A percentile compares a stretch with the other conserved stretches of the same genome.
Evolutionary conservation across 1,139 yeast species (phyloP).

Genomic region (Blastobotrys ciferrii): DNA sequence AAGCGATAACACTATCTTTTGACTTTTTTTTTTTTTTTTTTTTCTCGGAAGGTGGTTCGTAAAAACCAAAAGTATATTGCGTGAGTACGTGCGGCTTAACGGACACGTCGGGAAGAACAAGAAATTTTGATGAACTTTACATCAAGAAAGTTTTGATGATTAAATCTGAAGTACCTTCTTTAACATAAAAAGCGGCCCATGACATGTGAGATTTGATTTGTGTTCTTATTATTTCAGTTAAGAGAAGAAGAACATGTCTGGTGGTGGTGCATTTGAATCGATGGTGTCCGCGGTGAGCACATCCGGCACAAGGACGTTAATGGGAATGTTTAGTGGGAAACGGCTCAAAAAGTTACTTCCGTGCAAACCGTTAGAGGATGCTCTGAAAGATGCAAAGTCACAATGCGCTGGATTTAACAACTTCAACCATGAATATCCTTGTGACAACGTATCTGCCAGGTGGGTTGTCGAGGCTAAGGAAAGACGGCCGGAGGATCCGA

Average conservation of each 20-base stretch:
- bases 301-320: background rate
- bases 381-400: background rate
- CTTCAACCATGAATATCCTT: slow-evolving; percentile 3
- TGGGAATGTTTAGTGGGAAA: background rate
- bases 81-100: too few relatives aligned
- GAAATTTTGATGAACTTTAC: too few relatives aligned
- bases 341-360: slow-evolving; percentile 1
- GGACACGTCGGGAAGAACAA: too few relatives aligned
- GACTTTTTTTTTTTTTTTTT: too few relatives aligned
- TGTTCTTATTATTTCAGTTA: background rate
- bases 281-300: background rate
- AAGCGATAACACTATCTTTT: too few relatives aligned
- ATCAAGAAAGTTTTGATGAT: too few relatives aligned
- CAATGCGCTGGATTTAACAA: slow-evolving; percentile 3
- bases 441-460: slow-evolving; percentile 13
- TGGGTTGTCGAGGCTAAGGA: slow-evolving; percentile 31
- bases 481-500: slow-evolving; percentile 29
- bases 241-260: background rate
- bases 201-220: background rate
- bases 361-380: slow-evolving; percentile 4
- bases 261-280: background rate
- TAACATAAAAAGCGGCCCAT: background rate
- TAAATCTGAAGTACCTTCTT: too few relatives aligned
- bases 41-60: too few relatives aligned
- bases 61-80: too few relatives aligned